Base-by-base conservation (phyloP, 768 basidiomycete genomes). In the Auriscalpium microsporum region DNA sequence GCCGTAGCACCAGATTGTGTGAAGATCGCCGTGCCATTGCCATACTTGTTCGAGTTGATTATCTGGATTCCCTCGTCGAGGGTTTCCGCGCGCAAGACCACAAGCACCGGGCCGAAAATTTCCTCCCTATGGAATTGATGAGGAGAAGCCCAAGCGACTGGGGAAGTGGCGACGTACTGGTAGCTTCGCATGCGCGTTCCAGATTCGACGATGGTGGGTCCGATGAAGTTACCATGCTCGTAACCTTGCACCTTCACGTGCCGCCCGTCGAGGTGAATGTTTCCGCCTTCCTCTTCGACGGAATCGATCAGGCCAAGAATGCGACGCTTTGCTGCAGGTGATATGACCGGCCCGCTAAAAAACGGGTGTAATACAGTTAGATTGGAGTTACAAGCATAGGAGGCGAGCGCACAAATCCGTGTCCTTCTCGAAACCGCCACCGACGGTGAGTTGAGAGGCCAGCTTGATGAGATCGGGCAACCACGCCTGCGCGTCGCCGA, bases 1-100 rank as follows among this genome's bases (percentile, higher is more conserved):
- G 94, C 95, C 8, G 93, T 92, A 36, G 95, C 90, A 14, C 95
- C 96, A 13, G 87, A 90, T 72, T 96, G 91, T 19, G 95, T 99
- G 69, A 97, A 98, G 67, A 96, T 91, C 19, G 93, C 90, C 34
- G 94, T 83, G 34, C 95, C 95, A 63, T 98, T 98, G 8, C 95
- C 89, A 68, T 96, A 98, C 60, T 71, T 77, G 72, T 96, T 97
- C 58, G 75, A 71, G 72, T 98, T 98, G 71, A 98, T 85, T 58
- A 95, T 83, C 45, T 82, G 80, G 56, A 97, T 78, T 11, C 93
- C 94, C 56, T 95, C 91, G 58, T 97, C 94, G 45, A 98, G 74
- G 0, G 85, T 90, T 36, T 93, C 83, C 6, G 85, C 90, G 48
- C 79, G 77, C 53, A 97, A 65, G 54, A 94, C 75, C 10, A 86